phyloP scores from a whole-genome alignment of 805 yeast species.

The Spathaspora sp. region DNA sequence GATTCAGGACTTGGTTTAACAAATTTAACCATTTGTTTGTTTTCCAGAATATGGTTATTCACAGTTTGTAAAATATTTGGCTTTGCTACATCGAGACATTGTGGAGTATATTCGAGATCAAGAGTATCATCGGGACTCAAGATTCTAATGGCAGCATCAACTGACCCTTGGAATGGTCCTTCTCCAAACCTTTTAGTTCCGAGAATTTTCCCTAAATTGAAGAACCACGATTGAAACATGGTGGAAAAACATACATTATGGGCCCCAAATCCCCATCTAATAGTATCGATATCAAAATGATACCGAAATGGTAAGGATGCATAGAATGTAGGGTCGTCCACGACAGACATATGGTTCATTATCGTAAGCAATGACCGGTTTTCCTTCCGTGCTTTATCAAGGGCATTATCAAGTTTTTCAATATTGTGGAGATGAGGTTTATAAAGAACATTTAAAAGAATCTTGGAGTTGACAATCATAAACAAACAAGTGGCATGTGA shows the following conservation, averaged over 20 bases:
- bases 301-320: conserved; percentile 76
- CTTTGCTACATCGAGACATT: conserved; percentile 23
- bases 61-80: conserved; percentile 40
- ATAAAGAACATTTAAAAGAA: conserved; percentile 58
- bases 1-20: conserved; percentile 27
- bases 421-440: conserved; percentile 59
- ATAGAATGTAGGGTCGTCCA: conserved; percentile 91
- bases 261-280: conserved; percentile 96
- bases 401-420: conserved; percentile 61
- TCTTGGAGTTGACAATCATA: conserved; percentile 62
- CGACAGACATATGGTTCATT: conserved; percentile 90
- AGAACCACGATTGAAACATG: conserved; percentile 51
- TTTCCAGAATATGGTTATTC: conserved; percentile 11
- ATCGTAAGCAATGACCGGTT: conserved; percentile 76
- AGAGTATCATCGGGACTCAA: conserved; percentile 74
- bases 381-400: conserved; percentile 59
- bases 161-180: conserved; percentile 88
- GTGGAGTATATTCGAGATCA: conserved; percentile 39
- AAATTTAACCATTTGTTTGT: conserved; percentile 14
- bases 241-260: conserved; percentile 80
- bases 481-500: conserved; percentile 67
- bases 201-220: conserved; percentile 85
- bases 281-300: conserved; percentile 56
- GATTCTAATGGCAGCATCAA: conserved; percentile 82
- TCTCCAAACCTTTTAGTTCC: conserved; percentile 84